Base-by-base conservation (phyloP, 176 grass and related monocot species). In the Aegilops bicornis region DNA sequence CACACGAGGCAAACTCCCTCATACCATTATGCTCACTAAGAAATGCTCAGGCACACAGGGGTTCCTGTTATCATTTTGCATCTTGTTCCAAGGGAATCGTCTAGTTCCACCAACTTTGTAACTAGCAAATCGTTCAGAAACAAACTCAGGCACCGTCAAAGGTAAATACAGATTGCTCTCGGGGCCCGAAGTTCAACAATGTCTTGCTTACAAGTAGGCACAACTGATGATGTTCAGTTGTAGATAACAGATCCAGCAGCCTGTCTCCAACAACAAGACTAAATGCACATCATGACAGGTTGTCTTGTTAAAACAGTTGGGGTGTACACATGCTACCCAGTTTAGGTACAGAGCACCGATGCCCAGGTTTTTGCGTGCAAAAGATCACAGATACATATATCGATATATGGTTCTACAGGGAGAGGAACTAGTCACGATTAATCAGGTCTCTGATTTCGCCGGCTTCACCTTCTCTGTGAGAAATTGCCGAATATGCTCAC, bases 401-500 rank as follows among this genome's bases (percentile, higher is more conserved):
- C 37, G 25, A 8, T 80, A 25, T 76, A 76, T 2, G 52, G 35
- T 64, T 70, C 29, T 36, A 69, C 45, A 76, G 23, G 15, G 31
- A 11, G 27, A 48, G 39, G 52, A 65, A 88, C 37, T 83, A 2
- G 20, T 35, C 6, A 17, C 6, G 62, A 14, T 10, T 66, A 62
- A 8, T 91, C 80, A 99, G 65, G 19, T 90, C 40, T 84, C 85
- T 6, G 76, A 75, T 11, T 82, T 92, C 32, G 9, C 73, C 45
- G 81, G 85, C 83, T 95, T 99, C 77, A 99, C 90, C 75, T 99
- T 99, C 78, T 95, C 94, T 52, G 72, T 94, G 59, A 99, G 89
- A 61, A 99, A 94, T 37, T 99, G 97, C 22, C 73, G 71, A 86
- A 99, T 97, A 37, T 99, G 97, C 81, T 99, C 97, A 4, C 89